Evolutionary conservation across 2,329 filamentous ascomycete species (phyloP), one percentile per base, ranked within the genome.

Genomic region (Metarhizium anisopliae): DNA sequence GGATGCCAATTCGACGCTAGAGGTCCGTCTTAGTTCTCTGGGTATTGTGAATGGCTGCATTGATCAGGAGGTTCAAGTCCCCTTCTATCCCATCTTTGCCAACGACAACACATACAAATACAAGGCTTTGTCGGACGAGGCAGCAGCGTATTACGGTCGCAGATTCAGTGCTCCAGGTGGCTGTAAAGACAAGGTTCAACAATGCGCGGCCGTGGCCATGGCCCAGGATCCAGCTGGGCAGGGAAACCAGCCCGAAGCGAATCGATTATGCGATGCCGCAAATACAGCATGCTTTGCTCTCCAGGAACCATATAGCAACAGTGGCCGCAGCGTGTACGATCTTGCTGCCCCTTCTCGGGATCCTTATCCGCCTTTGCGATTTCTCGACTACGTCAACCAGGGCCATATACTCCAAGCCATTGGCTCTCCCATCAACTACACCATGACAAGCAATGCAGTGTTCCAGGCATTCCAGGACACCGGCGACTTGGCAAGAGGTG

Each of bases 21-120:
- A 82, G 35, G 80, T 88, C 51, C 77, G 80, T 54, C 73, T 90
- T 8, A 73, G 72, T 14, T 81, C 85, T 0, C 69, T 90, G 0
- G 86, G 86, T 25, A 86, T 91, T 56, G 74, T 89, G 56, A 89
- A 90, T 66, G 87, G 86, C 13, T 82, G 85, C 60, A 73, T 90
- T 40, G 88, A 91, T 63, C 76, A 80, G 61, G 66, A 83, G 35
- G 74, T 83, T 1, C 84, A 90, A 68, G 73, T 74, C 3, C 78
- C 80, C 2, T 80, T 71, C 61, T 83, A 81, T 59, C 77, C 82
- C 1, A 64, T 68, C 7, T 85, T 85, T 66, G 80, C 81, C 10
- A 75, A 76, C 56, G 81, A 82, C 64, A 89, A 88, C 65, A 83
- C 84, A 0, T 91, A 88, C 64, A 81, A 77, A 8, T 77, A 87